Evolutionary conservation across 169 alveolate species (phyloP).

Genomic region (Perkinsus marinus): DNA sequence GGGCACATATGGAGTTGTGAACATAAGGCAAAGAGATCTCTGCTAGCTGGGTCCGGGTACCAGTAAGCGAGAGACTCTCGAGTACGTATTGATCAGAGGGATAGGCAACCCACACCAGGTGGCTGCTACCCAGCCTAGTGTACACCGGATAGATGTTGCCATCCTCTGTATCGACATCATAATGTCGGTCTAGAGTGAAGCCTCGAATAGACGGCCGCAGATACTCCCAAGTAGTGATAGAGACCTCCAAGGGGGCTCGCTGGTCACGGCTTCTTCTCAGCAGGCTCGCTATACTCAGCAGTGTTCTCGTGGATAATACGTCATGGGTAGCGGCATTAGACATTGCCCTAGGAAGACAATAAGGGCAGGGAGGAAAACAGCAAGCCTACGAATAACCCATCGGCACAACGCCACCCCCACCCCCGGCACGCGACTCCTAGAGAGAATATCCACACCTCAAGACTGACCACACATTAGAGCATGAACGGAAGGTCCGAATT

Average conservation of each 20-base stretch:
- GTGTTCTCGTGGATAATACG: not conserved
- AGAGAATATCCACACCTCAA: not conserved
- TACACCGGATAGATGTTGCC: not conserved
- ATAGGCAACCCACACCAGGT: not conserved
- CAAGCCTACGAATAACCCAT: not conserved
- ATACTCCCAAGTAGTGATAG: not conserved
- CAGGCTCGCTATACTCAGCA: not conserved
- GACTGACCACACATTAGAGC: not conserved
- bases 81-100: not conserved
- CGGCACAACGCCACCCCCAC: not conserved
- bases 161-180: not conserved
- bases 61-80: not conserved
- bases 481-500: constrained; percentile 57
- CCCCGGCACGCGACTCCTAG: not conserved
- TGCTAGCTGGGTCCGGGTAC: not conserved
- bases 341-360: not conserved
- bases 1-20: not conserved
- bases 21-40: not conserved
- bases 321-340: not conserved
- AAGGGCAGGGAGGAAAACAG: not conserved
- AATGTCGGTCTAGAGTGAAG: not conserved
- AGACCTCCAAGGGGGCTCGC: not conserved
- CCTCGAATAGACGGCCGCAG: not conserved
- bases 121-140: not conserved
- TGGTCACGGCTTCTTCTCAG: not conserved